These are phyloP conservation scores for Penicillium atrosanguineum DNA, from an alignment of 495 filamentous ascomycete genomes.

Conservation along the genomic window DNA sequence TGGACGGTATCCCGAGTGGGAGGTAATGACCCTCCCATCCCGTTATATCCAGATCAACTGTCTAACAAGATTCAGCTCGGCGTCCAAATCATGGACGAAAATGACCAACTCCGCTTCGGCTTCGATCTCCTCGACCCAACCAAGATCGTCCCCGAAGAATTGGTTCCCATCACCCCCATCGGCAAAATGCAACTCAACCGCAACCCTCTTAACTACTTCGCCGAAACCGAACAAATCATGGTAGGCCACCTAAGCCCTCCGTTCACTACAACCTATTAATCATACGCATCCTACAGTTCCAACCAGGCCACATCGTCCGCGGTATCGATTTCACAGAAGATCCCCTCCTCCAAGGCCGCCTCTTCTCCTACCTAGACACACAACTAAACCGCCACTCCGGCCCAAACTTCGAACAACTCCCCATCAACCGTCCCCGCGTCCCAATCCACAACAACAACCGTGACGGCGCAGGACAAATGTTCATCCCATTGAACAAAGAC, in stretches of 20 bases:
- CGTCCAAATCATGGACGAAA: constrained; percentile 74
- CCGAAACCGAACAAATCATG: constrained; percentile 73
- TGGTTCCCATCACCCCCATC: constrained; percentile 62
- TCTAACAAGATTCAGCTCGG: constrained; percentile 40
- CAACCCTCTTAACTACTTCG: constrained; percentile 76
- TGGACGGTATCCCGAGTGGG: constrained; percentile 68
- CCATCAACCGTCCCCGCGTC: constrained; percentile 63
- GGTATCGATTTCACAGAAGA: constrained; percentile 74
- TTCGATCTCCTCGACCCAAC: constrained; percentile 76
- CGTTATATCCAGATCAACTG: not conserved
- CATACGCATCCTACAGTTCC: constrained; percentile 18
- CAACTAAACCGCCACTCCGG: constrained; percentile 67
- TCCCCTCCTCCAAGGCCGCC: constrained; percentile 68
- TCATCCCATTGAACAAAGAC: constrained; percentile 47
- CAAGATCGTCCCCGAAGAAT: constrained; percentile 72
- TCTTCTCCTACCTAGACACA: constrained; percentile 76
- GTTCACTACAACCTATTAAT: not conserved
- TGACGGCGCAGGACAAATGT: constrained; percentile 47
- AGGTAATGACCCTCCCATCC: constrained; percentile 32
- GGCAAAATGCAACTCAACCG: constrained; percentile 67
- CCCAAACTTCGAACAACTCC: constrained; percentile 72
- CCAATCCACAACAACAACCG: constrained; percentile 73
- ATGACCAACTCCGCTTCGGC: constrained; percentile 60
- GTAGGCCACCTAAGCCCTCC: constrained; percentile 33
- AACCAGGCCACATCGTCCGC: constrained; percentile 56